These are phyloP conservation scores for Fusarium sp. DNA, from an alignment of 2,329 filamentous ascomycete species.

Conservation along the genomic window DNA sequence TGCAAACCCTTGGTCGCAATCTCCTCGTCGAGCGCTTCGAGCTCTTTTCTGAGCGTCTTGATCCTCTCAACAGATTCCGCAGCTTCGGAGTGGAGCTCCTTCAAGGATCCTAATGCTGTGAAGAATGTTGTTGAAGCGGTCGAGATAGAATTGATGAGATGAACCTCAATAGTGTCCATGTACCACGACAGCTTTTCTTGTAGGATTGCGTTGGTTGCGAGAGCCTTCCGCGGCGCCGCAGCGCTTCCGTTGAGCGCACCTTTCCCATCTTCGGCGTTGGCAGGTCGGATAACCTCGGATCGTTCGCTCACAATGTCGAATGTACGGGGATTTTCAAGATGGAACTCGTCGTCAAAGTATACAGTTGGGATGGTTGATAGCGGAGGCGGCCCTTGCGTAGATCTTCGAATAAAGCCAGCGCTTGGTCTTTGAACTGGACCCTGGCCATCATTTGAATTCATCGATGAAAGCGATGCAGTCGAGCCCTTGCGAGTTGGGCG, in stretches of 20 bases:
- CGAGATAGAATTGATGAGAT: conserved; percentile 95
- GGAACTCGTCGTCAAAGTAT: conserved; percentile 96
- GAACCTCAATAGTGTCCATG: conserved; percentile 98
- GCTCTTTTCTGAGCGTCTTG: conserved; percentile 80
- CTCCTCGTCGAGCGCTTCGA: conserved; percentile 84
- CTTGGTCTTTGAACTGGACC: conserved; percentile 58
- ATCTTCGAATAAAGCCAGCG: conserved; percentile 65
- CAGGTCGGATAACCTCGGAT: conserved; percentile 89
- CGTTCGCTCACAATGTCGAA: conserved; percentile 97
- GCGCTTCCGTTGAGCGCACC: conserved; percentile 67
- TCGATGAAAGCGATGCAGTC: conserved; percentile 60
- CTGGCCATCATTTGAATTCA: conserved; percentile 61
- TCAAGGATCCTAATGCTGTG: conserved; percentile 88
- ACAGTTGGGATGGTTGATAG: conserved; percentile 91
- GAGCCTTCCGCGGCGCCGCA: conserved; percentile 76
- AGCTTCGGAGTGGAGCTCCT: conserved; percentile 91
- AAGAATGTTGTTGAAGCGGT: conserved; percentile 97
- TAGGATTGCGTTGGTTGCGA: conserved; percentile 95
- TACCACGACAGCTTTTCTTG: conserved; percentile 99
- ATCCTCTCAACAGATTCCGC: conserved; percentile 91
- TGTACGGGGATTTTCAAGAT: conserved; percentile 92
- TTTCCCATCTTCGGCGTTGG: conserved; percentile 67
- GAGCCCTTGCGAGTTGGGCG: conserved; percentile 50
- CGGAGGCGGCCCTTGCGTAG: conserved; percentile 79
- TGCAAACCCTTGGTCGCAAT: conserved; percentile 87